Conservation (phyloP, 495 filamentous ascomycete genomes). For the Cercophora newfieldiana region DNA sequence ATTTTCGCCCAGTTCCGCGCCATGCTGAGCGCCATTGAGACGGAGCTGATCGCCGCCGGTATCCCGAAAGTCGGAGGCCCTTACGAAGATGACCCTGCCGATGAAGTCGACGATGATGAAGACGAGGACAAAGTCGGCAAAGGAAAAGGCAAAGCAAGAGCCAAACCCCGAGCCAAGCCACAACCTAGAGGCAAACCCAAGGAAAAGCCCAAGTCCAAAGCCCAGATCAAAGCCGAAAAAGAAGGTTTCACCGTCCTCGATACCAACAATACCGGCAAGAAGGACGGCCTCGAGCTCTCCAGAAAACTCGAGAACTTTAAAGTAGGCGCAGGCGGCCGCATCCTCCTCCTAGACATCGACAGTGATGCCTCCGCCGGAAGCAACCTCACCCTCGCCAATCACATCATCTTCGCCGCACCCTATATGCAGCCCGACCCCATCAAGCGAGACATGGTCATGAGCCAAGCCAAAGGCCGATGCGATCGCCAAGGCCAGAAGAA, state of each 20-base stretch:
- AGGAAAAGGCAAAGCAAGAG: no score
- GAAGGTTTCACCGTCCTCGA: slow-evolving; percentile 17
- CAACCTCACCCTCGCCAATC: slow-evolving; percentile 74
- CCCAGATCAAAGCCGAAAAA: no score
- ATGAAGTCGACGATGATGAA: no score
- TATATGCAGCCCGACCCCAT: slow-evolving; percentile 52
- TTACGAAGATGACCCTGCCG: no score
- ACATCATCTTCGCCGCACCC: slow-evolving; percentile 73
- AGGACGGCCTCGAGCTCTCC: no score
- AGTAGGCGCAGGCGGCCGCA: slow-evolving; percentile 35
- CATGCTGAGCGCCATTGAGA: slow-evolving; percentile 23
- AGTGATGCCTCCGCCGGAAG: slow-evolving; percentile 66
- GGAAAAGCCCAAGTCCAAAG: no score
- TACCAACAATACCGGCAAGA: neutral
- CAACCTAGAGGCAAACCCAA: no score
- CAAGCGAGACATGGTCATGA: slow-evolving; percentile 60
- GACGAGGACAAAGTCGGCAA: no score
- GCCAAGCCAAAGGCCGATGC: slow-evolving; percentile 70
- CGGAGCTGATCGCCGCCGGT: slow-evolving; percentile 1
- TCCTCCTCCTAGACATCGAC: slow-evolving; percentile 66
- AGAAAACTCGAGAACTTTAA: slow-evolving; percentile 31
- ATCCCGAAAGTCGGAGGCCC: no score
- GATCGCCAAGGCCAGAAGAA: slow-evolving; percentile 68
- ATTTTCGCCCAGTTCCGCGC: slow-evolving; percentile 39
- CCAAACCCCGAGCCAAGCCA: no score